These are phyloP conservation scores for Auricularia cornea DNA, from an alignment of 768 basidiomycete genomes.

Conservation along the genomic window DNA sequence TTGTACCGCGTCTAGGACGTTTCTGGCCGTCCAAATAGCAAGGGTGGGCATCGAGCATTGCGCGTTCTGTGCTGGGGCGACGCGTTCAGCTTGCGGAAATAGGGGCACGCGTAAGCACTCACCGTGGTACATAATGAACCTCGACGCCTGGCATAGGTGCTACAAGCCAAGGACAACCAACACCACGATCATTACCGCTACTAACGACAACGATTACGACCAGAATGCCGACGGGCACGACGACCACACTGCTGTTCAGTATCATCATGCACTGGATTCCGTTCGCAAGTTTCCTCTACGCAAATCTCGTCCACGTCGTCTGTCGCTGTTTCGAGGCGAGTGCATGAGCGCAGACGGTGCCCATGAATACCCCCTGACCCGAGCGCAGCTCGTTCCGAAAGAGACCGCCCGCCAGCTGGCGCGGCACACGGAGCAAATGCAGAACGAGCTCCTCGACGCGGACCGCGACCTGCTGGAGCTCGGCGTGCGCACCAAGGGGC, in stretches of 20 bases:
- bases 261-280: neutral
- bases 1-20: too few relatives aligned
- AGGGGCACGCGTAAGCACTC: too few relatives aligned
- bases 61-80: too few relatives aligned
- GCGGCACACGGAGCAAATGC: neutral
- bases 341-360: neutral
- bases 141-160: too few relatives aligned
- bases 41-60: too few relatives aligned
- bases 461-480: neutral
- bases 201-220: too few relatives aligned
- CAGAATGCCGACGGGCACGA: too few relatives aligned
- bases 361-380: neutral
- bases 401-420: neutral
- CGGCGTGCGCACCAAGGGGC: neutral
- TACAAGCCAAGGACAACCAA: too few relatives aligned
- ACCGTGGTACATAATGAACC: too few relatives aligned
- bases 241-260: neutral
- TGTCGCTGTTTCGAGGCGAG: neutral
- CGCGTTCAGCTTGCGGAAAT: too few relatives aligned
- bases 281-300: neutral
- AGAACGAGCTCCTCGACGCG: neutral
- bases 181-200: too few relatives aligned
- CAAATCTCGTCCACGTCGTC: neutral
- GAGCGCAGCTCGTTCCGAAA: neutral
- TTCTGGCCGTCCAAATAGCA: too few relatives aligned